A percentile compares a stretch with the other conserved stretches of the same genome.
Evolutionary conservation across 768 basidiomycete species (phyloP).

Genomic region (Lactarius sp.): DNA sequence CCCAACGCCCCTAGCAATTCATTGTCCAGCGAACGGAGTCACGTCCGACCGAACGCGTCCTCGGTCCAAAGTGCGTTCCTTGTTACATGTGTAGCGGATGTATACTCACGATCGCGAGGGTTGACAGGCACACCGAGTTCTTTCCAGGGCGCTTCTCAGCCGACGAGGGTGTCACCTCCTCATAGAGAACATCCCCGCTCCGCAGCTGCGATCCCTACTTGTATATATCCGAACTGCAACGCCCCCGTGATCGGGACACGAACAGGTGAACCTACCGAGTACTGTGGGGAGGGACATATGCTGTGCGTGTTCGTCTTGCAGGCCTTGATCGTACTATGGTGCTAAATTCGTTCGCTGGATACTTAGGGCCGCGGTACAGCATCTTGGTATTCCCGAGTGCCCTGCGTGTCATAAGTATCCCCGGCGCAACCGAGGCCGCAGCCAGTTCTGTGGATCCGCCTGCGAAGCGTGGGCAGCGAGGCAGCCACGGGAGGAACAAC

Average conservation of each 20-base stretch:
- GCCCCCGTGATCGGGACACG: not conserved
- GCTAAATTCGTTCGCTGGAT: not conserved
- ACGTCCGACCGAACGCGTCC: no score
- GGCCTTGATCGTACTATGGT: not conserved
- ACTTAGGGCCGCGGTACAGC: constrained; percentile 8
- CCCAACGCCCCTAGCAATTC: not conserved
- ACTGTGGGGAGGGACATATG: constrained; percentile 10
- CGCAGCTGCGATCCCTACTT: not conserved
- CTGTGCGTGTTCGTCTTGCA: constrained; percentile 1
- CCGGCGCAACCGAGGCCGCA: constrained; percentile 1
- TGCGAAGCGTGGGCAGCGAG: constrained; percentile 13
- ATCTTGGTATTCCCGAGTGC: not conserved
- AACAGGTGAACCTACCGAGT: constrained; percentile 1
- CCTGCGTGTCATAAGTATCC: constrained; percentile 7
- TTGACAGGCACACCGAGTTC: not conserved
- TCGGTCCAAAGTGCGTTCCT: not conserved
- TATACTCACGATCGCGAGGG: not conserved
- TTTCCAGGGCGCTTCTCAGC: no score
- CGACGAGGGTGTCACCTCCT: not conserved
- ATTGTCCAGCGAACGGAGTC: not conserved
- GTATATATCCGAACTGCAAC: not conserved
- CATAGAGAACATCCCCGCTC: not conserved
- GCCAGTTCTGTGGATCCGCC: constrained; percentile 7
- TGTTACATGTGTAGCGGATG: not conserved
- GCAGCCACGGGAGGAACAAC: no score